phyloP scores from a whole-genome alignment of 306 rosid species.

The Prunus persica region DNA sequence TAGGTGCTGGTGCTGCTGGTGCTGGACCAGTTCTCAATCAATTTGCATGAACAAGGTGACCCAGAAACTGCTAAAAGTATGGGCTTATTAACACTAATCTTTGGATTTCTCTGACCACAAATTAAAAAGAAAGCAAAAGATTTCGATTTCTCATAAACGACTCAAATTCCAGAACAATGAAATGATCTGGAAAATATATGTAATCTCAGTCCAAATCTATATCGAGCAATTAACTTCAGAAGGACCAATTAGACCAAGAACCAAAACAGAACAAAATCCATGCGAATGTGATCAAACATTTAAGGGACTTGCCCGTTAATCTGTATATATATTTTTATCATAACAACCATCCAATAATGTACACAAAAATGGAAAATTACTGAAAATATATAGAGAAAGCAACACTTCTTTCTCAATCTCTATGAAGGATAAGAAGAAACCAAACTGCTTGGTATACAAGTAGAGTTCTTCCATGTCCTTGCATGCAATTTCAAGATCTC shows the following conservation, averaged over 20 bases:
- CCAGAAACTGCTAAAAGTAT: background rate
- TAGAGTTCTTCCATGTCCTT: conserved; percentile 53
- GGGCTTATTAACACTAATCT: background rate
- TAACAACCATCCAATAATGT: background rate
- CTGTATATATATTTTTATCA: background rate
- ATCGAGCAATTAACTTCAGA: background rate
- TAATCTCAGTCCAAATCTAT: background rate
- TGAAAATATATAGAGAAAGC: background rate
- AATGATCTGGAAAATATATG: background rate
- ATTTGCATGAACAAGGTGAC: background rate
- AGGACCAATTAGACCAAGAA: too few relatives aligned
- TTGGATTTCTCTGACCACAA: background rate
- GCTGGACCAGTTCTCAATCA: background rate
- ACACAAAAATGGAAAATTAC: conserved; percentile 13
- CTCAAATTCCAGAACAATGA: background rate
- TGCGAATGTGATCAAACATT: background rate
- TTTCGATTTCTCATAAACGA: background rate
- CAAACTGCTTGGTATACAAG: conserved; percentile 53
- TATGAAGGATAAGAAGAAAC: conserved; percentile 43
- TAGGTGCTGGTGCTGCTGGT: background rate
- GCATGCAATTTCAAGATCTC: conserved; percentile 70
- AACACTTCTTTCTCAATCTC: background rate
- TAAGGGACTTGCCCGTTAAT: background rate
- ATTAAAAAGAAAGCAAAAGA: too few relatives aligned
- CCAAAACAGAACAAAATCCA: background rate